Conservation (phyloP, 352 stramenopile genomes). For the Phytophthora agathidicida region DNA sequence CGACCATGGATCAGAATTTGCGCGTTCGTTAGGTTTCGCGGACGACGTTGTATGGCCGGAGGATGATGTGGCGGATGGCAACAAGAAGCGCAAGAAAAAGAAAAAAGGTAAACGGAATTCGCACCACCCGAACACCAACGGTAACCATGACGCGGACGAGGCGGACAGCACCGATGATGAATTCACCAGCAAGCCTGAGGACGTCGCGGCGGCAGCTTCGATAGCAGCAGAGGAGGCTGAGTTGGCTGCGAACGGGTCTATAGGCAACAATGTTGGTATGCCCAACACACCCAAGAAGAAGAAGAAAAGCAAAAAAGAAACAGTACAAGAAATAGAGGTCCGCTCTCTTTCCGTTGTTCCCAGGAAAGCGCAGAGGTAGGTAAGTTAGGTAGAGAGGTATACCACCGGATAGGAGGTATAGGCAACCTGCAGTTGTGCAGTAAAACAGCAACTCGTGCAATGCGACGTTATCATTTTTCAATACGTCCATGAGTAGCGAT, state of each 20-base stretch:
- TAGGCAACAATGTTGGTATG: conserved; percentile 10
- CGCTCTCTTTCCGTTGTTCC: conserved; percentile 15
- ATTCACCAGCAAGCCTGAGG: conserved; percentile 30
- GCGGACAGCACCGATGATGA: conserved; percentile 31
- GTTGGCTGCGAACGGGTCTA: conserved; percentile 27
- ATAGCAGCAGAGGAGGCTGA: conserved; percentile 36
- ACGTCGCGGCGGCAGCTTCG: conserved; percentile 30
- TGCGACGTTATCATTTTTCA: too few species aligned
- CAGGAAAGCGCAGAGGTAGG: conserved; percentile 17
- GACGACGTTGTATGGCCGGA: conserved; percentile 88
- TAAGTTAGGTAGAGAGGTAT: conserved; percentile 33
- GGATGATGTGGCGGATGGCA: conserved; percentile 47
- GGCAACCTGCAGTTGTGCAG: conserved; percentile 9
- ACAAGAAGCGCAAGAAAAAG: conserved; percentile 86
- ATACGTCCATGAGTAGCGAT: too few species aligned
- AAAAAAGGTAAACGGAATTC: conserved; percentile 57
- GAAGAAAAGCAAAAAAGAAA: conserved; percentile 55
- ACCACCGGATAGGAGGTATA: conserved; percentile 18
- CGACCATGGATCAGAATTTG: conserved; percentile 85
- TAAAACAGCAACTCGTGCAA: too few species aligned
- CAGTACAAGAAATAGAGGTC: conserved; percentile 53
- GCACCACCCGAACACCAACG: conserved; percentile 21
- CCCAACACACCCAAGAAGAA: conserved; percentile 50
- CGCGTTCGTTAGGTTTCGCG: conserved; percentile 78
- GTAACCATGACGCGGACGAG: conserved; percentile 20